A percentile compares a stretch with the other conserved stretches of the same genome.
Evolutionary conservation across 2,329 filamentous ascomycete genomes (phyloP).

Genomic region (Sclerotinia glacialis): DNA sequence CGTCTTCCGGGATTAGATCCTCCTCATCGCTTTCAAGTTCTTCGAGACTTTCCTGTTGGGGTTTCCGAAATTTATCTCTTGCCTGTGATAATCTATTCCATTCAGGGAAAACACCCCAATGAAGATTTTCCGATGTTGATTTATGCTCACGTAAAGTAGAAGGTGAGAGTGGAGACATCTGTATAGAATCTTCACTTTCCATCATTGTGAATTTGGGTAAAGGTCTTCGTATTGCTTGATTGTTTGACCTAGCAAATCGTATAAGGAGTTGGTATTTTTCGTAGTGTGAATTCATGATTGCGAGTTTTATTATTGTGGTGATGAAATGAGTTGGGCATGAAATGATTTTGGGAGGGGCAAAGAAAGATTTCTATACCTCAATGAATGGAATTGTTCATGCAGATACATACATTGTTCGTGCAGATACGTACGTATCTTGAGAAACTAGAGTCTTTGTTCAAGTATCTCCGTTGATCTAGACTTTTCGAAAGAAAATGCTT

Average conservation of each 20-base stretch:
- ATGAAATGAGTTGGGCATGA: too few relatives aligned
- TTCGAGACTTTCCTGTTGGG: background rate
- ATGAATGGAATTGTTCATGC: background rate
- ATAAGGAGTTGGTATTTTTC: background rate
- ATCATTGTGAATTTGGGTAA: too few relatives aligned
- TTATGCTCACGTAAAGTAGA: background rate
- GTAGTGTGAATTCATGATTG: background rate
- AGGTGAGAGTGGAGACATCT: background rate
- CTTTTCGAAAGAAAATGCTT: background rate
- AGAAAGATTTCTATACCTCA: background rate
- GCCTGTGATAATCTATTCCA: background rate
- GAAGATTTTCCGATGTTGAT: background rate
- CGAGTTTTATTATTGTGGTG: background rate
- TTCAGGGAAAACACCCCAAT: background rate
- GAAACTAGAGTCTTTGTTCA: background rate
- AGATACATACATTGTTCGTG: background rate
- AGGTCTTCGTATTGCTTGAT: background rate
- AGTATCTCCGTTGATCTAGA: background rate
- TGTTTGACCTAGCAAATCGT: background rate
- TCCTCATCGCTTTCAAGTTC: background rate
- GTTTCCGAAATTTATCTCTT: fast-evolving
- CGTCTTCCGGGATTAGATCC: fast-evolving
- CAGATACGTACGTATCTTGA: background rate
- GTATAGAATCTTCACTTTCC: too few relatives aligned
- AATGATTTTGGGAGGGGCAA: background rate